phyloP scores from a whole-genome alignment of 2,329 filamentous ascomycete genomes.

The Aureobasidium namibiae region DNA sequence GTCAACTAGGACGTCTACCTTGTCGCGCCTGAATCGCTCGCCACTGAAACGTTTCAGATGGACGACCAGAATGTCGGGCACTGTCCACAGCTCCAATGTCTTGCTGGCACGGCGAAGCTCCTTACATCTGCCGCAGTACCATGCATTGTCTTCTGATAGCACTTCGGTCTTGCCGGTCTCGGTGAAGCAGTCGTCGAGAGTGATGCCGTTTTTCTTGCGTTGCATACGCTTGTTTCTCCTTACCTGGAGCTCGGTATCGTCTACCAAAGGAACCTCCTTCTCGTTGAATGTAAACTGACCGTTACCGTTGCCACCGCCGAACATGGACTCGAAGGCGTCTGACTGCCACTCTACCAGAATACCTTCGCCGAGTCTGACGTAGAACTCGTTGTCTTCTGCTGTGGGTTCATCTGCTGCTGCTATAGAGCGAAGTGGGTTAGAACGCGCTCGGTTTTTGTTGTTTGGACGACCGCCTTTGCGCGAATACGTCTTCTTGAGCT shows the following conservation, averaged over 20 bases:
- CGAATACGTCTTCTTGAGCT: slow-evolving; percentile 18
- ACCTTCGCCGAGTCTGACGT: slow-evolving; percentile 69
- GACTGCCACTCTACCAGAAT: slow-evolving; percentile 81
- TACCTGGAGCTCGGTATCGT: slow-evolving; percentile 52
- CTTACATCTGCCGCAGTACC: slow-evolving; percentile 96
- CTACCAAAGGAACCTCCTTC: slow-evolving; percentile 47
- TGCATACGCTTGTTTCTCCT: slow-evolving; percentile 54
- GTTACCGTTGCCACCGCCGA: slow-evolving; percentile 45
- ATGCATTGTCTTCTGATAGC: slow-evolving; percentile 88
- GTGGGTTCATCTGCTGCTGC: slow-evolving; percentile 23
- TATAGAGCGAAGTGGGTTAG: slow-evolving; percentile 20
- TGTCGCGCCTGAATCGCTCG: slow-evolving; percentile 72
- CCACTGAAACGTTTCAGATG: slow-evolving; percentile 95
- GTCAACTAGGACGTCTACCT: slow-evolving; percentile 83
- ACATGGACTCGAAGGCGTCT: slow-evolving; percentile 62
- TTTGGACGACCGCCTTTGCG: slow-evolving; percentile 16
- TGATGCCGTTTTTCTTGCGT: slow-evolving; percentile 68
- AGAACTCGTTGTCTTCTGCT: slow-evolving; percentile 18
- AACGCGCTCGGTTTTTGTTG: neutral
- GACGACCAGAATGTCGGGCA: slow-evolving; percentile 87
- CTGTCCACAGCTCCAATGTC: slow-evolving; percentile 95
- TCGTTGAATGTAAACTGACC: slow-evolving; percentile 53
- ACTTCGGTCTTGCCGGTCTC: slow-evolving; percentile 94
- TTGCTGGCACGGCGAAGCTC: slow-evolving; percentile 87
- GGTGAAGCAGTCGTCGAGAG: slow-evolving; percentile 81